These are phyloP conservation scores for Mycena sp. DNA, from an alignment of 1,284 basidiomycete genomes.

Conservation along the genomic window DNA sequence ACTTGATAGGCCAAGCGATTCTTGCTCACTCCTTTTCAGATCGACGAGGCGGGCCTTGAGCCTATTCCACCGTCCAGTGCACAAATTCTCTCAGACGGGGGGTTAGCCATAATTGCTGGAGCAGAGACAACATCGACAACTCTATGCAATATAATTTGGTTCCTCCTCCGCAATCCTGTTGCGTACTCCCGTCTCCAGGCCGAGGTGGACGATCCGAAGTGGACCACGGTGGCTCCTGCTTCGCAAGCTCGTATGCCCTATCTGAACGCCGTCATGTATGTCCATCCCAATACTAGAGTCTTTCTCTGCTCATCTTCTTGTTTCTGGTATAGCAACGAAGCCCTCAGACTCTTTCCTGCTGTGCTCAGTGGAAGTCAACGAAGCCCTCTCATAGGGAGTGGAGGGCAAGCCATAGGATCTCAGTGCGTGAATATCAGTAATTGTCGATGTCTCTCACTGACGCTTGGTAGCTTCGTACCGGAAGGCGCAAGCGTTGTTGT, in stretches of 20 bases:
- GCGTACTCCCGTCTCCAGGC: constrained; percentile 37
- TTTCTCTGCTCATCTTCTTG: neutral
- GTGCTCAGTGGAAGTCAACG: constrained; percentile 46
- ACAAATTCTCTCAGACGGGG: constrained; percentile 43
- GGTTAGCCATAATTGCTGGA: constrained; percentile 50
- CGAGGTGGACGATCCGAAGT: constrained; percentile 39
- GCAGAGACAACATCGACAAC: constrained; percentile 47
- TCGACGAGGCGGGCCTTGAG: constrained; percentile 41
- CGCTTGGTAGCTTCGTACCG: constrained; percentile 46
- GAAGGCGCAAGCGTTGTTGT: constrained; percentile 50
- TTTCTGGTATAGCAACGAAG: constrained; percentile 46
- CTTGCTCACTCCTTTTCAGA: constrained; percentile 30
- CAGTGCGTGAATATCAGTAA: constrained; percentile 35
- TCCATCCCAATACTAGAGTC: neutral
- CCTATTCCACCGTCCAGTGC: constrained; percentile 30
- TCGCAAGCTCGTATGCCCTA: constrained; percentile 40
- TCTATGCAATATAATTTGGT: constrained; percentile 38
- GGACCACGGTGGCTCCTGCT: constrained; percentile 22
- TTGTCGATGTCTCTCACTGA: neutral
- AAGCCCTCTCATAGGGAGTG: constrained; percentile 39
- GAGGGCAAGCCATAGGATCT: constrained; percentile 39
- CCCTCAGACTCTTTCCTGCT: constrained; percentile 50
- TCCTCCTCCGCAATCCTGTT: constrained; percentile 44
- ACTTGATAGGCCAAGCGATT: neutral
- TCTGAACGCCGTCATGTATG: constrained; percentile 46